These are phyloP conservation scores for Chrysanthemum makinoi DNA, from an alignment of 129 eudicot species.

Conservation along the genomic window DNA sequence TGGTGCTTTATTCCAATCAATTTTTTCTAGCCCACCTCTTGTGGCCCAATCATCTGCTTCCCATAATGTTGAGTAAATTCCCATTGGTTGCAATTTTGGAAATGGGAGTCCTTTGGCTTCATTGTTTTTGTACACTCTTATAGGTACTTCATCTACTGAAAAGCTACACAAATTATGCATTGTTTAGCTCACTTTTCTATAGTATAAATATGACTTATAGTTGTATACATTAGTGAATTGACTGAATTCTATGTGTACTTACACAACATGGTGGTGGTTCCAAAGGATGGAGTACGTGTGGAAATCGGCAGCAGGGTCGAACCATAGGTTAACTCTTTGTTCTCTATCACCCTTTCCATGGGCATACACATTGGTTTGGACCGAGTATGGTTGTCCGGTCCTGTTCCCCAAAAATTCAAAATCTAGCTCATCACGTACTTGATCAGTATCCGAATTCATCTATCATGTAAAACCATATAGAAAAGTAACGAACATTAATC, in stretches of 20 bases:
- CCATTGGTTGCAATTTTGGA: constrained; percentile 21
- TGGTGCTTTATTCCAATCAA: constrained; percentile 18
- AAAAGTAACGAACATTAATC: neutral
- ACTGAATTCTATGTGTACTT: neutral
- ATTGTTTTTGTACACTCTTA: constrained; percentile 19
- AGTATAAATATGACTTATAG: neutral
- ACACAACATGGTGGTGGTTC: constrained; percentile 18
- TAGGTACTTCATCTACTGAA: constrained; percentile 22
- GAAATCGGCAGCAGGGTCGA: constrained; percentile 19
- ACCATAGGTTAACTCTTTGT: constrained; percentile 21
- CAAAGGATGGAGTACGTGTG: constrained; percentile 20
- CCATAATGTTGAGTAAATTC: constrained; percentile 21
- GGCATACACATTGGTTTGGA: constrained; percentile 20
- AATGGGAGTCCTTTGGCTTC: constrained; percentile 23
- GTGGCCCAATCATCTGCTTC: constrained; percentile 28
- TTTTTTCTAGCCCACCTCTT: constrained; percentile 22
- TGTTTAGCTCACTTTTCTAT: neutral
- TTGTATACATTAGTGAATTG: neutral
- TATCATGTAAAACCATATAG: neutral
- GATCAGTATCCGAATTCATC: constrained; percentile 22
- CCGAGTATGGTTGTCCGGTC: constrained; percentile 21
- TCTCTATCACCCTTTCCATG: constrained; percentile 22
- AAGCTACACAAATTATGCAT: constrained; percentile 8
- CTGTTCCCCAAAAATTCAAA: constrained; percentile 23
- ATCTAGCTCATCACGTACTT: constrained; percentile 20